Evolutionary conservation across 208 protist species (phyloP).

Genomic region (Novymonas esmeraldas): DNA sequence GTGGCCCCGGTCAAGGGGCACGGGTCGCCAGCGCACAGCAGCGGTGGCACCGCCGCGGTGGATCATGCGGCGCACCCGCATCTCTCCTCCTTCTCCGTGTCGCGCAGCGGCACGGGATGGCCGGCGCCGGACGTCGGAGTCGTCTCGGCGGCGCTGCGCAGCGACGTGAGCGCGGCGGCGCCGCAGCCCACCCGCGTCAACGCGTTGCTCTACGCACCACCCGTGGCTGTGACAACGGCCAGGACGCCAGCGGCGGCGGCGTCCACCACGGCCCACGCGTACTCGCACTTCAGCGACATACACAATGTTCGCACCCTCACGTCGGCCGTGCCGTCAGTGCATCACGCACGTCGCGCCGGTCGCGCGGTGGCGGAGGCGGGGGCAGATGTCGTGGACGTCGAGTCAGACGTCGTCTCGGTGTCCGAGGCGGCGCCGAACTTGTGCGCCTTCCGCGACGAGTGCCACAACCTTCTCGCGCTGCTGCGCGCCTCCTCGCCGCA

Average conservation of each 20-base stretch:
- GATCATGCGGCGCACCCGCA: too few relatives aligned
- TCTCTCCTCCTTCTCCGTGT: too few relatives aligned
- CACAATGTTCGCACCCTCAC: slow-evolving; percentile 4
- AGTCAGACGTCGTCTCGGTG: slow-evolving; percentile 21
- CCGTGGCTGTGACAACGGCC: background rate
- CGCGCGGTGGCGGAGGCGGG: background rate
- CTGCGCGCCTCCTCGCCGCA: slow-evolving; percentile 7
- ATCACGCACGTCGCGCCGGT: background rate
- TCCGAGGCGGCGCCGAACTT: slow-evolving; percentile 22
- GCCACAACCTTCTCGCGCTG: slow-evolving; percentile 33
- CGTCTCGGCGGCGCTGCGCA: background rate
- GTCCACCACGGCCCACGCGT: background rate
- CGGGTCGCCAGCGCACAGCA: slow-evolving; percentile 3
- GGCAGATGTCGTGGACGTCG: slow-evolving; percentile 17
- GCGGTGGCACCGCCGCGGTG: too few relatives aligned
- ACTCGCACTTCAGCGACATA: slow-evolving; percentile 16
- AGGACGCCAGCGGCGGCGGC: background rate
- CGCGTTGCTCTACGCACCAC: slow-evolving; percentile 26
- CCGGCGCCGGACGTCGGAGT: background rate
- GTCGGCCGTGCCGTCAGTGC: background rate
- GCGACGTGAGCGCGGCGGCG: background rate
- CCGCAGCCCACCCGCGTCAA: slow-evolving; percentile 18
- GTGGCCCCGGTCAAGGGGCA: slow-evolving; percentile 25
- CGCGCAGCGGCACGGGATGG: background rate
- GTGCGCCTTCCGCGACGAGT: slow-evolving; percentile 38